phyloP scores from a whole-genome alignment of 2,329 filamentous ascomycete genomes.

The Trichoderma atroviride region DNA sequence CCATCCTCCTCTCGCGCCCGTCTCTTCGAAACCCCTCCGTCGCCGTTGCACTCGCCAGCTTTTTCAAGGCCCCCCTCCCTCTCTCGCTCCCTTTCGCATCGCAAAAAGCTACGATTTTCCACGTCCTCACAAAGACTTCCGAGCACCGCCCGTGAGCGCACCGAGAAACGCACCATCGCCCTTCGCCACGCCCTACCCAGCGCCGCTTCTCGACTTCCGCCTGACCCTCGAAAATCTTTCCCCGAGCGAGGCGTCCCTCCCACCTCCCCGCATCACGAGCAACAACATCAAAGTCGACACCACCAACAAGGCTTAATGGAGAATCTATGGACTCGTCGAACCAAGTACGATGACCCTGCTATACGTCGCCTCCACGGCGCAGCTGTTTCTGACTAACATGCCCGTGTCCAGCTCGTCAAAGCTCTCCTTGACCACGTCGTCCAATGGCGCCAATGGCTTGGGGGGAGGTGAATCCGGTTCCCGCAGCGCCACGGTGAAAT shows the following conservation, averaged over 20 bases:
- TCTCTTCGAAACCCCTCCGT: slow-evolving; percentile 24
- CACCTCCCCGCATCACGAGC: slow-evolving; percentile 24
- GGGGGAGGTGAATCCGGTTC: slow-evolving; percentile 56
- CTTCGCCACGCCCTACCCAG: not conserved
- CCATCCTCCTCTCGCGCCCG: slow-evolving; percentile 10
- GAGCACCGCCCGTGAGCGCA: slow-evolving; percentile 20
- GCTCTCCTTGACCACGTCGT: slow-evolving; percentile 82
- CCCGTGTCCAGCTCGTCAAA: slow-evolving; percentile 70
- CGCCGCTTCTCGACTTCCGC: slow-evolving; percentile 10
- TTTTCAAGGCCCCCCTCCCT: slow-evolving; percentile 10
- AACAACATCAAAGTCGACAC: slow-evolving; percentile 23
- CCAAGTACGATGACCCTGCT: slow-evolving; percentile 63
- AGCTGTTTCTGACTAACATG: slow-evolving; percentile 28
- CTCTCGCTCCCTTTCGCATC: slow-evolving; percentile 20
- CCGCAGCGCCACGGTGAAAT: slow-evolving; percentile 71
- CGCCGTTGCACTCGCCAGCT: slow-evolving; percentile 2
- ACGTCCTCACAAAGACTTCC: not conserved
- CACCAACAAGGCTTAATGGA: slow-evolving; percentile 55
- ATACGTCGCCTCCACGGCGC: slow-evolving; percentile 1
- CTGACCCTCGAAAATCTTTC: slow-evolving; percentile 28
- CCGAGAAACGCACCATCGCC: not conserved
- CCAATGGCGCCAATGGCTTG: slow-evolving; percentile 55
- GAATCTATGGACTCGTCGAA: slow-evolving; percentile 78
- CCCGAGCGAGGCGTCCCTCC: slow-evolving; percentile 32
- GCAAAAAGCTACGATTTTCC: slow-evolving; percentile 16